Evolutionary conservation across 2,329 filamentous ascomycete species (phyloP).

Genomic region (Byssoonygena ceratinophila): DNA sequence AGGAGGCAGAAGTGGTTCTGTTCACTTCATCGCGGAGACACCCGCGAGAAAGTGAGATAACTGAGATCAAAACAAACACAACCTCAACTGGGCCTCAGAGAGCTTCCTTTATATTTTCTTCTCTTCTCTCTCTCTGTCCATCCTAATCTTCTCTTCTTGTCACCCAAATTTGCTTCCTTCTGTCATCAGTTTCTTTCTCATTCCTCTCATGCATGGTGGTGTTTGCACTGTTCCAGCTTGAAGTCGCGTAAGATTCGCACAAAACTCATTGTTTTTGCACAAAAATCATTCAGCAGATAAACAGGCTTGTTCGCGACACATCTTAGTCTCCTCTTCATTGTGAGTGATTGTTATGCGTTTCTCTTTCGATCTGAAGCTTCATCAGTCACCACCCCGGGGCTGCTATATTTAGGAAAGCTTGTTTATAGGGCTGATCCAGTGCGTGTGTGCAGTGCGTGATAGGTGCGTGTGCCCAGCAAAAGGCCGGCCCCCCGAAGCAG

Average conservation of each 20-base stretch:
- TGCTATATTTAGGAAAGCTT: too few relatives aligned
- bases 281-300: too few relatives aligned
- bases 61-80: conserved; percentile 1
- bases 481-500: not conserved
- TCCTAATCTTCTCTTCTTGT: not conserved
- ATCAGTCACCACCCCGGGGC: too few relatives aligned
- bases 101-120: not conserved
- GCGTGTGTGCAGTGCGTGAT: not conserved
- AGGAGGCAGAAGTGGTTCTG: not conserved
- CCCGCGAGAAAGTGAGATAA: not conserved
- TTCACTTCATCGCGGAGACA: not conserved
- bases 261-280: too few relatives aligned
- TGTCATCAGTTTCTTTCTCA: too few relatives aligned
- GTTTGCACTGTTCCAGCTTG: too few relatives aligned
- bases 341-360: too few relatives aligned
- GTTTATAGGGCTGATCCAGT: conserved; percentile 1
- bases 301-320: too few relatives aligned
- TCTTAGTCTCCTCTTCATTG: too few relatives aligned
- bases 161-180: not conserved
- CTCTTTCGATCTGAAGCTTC: too few relatives aligned
- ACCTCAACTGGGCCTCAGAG: not conserved
- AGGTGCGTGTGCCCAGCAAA: conserved; percentile 7
- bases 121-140: not conserved
- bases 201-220: too few relatives aligned
- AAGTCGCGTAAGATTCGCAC: too few relatives aligned